Evolutionary conservation across 2,329 filamentous ascomycete species (phyloP).

Genomic region (Colletotrichum aenigma): DNA sequence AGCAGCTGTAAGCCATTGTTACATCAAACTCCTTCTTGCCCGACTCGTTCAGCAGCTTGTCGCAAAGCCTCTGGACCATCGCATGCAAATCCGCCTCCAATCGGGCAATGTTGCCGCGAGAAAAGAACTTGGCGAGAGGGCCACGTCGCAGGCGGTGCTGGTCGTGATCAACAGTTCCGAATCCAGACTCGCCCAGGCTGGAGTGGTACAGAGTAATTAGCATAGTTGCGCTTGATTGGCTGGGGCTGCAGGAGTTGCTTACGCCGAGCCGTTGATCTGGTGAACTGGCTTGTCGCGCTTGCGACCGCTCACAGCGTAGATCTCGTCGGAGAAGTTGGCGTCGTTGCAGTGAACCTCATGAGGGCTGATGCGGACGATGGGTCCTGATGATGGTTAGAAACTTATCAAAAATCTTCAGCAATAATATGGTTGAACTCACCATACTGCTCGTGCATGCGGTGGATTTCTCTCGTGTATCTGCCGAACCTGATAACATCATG

Average conservation of each 20-base stretch:
- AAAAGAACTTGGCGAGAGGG: constrained; percentile 35
- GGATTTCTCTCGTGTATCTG: constrained; percentile 36
- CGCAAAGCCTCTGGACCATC: constrained; percentile 28
- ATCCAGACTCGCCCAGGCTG: constrained; percentile 23
- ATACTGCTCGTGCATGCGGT: constrained; percentile 40
- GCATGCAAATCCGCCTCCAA: constrained; percentile 32
- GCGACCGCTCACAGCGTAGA: constrained; percentile 33
- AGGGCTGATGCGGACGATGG: constrained; percentile 42
- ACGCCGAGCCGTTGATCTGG: constrained; percentile 22
- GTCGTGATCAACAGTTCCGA: constrained; percentile 29
- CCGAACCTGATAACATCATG: constrained; percentile 39
- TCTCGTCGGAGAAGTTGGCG: constrained; percentile 38
- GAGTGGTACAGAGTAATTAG: constrained; percentile 4
- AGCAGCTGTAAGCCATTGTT: constrained; percentile 40
- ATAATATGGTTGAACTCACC: constrained; percentile 23
- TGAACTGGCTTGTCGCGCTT: constrained; percentile 20
- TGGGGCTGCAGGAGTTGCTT: not conserved
- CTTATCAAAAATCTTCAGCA: accelerated
- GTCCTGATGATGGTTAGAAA: constrained; percentile 25
- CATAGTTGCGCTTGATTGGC: not conserved
- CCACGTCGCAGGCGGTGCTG: constrained; percentile 28
- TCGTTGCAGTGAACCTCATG: constrained; percentile 43
- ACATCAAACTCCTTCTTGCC: constrained; percentile 33
- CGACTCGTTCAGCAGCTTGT: constrained; percentile 31
- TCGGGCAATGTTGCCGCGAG: constrained; percentile 29